Conservation (phyloP, 768 basidiomycete species). For the Amyloporia xantha region DNA sequence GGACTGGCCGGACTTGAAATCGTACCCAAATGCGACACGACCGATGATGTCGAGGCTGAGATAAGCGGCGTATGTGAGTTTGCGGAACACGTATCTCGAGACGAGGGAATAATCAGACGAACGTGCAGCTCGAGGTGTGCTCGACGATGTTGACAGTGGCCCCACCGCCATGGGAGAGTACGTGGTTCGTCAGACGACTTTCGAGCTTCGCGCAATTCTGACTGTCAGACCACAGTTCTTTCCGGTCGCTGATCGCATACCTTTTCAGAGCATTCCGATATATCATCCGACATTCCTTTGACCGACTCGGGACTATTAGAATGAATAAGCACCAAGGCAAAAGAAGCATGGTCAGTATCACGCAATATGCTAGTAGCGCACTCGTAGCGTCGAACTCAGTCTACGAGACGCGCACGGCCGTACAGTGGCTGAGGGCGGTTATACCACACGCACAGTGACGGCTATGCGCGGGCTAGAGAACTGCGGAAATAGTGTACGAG, state of each 20-base stretch:
- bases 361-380: neutral
- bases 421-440: too few species aligned
- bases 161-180: slow-evolving; percentile 15
- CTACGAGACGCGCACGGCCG: too few species aligned
- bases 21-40: slow-evolving; percentile 35
- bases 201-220: slow-evolving; percentile 8
- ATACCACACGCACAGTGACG: too few species aligned
- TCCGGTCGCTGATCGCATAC: slow-evolving; percentile 11
- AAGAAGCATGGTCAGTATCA: too few species aligned
- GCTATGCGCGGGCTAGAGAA: too few species aligned
- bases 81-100: neutral
- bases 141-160: slow-evolving; percentile 18
- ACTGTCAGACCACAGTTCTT: neutral
- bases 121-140: slow-evolving; percentile 18
- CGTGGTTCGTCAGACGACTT: slow-evolving; percentile 18
- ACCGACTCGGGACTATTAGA: slow-evolving; percentile 25
- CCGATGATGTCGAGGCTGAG: slow-evolving; percentile 23
- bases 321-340: neutral
- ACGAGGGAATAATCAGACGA: slow-evolving; percentile 1
- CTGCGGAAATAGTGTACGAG: too few species aligned
- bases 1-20: slow-evolving; percentile 29
- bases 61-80: neutral
- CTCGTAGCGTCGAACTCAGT: too few species aligned
- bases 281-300: slow-evolving; percentile 29
- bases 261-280: slow-evolving; percentile 28